Evolutionary conservation across 495 filamentous ascomycete species (phyloP), one percentile per base, ranked within the genome.

Genomic region (Gamarada debralockiae): DNA sequence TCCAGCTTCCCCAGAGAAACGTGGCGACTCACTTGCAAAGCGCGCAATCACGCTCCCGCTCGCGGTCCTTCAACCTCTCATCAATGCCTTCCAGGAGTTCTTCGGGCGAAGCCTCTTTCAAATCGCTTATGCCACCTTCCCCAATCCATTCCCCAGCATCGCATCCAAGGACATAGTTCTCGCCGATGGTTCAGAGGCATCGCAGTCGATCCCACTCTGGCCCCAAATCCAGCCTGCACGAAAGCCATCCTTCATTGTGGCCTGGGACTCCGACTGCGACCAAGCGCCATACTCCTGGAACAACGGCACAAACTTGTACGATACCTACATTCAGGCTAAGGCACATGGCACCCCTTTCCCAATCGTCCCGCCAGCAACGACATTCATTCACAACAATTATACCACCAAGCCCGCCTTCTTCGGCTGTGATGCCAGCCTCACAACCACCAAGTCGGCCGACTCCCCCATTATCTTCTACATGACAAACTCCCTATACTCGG

Each of bases 241-340:
- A 1, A 17, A 27, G 7, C 9, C 37, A 14, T 15, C 27, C 1
- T 52, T 58, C 17, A 44, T 58, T 15, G 48, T 58, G 21, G 55
- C 45, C 17, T 53, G 50, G 49, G 55, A 58, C 17, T 21, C 47
- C 50, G 52, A 48, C 31, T 17, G 9, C 14, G 55, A 58, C 22
- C 42, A 37, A 25, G 3, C 33, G 31, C 43, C 49, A 6, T 48
- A 48, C 25, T 1, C 18, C n/a, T 58, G 50, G 42, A 36, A 21
- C 27, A 58, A 58, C 34, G 55, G 55, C 20, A 58, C 55, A 0
- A 52, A 48, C 31, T 17, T 58, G 1, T 53, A 58, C 41, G 44
- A 53, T 20, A 42, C 49, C 1, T 58, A 58, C 50, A 33, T 53
- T 17, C 24, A 23, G 18, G 49, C 55, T 9, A 42, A 48, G 5